Base-by-base conservation (phyloP, 768 basidiomycete species). In the Phaffia australis region DNA sequence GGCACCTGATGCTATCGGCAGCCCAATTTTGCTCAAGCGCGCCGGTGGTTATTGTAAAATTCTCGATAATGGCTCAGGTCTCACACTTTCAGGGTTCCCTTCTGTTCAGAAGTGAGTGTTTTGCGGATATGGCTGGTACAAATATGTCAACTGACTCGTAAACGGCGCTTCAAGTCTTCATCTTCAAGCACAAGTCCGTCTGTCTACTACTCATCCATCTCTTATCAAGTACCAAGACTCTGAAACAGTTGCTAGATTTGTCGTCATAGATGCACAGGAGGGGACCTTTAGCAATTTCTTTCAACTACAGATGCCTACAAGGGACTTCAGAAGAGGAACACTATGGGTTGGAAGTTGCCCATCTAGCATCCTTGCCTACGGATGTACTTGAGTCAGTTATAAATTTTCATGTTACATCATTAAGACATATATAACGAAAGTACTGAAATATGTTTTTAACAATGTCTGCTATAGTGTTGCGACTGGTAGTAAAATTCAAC, bases 351-450 rank as follows among this genome's bases (percentile, higher is more conserved):
- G 88, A 95, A 71, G 82, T 97, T 30, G 92, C 93, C 16, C 83
- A 83, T 56, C 81, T 94, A 6, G 92, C 90, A 0, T 89, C 92
- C 72, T 79, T 99, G 0, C 94, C 94, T 0, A 69, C 75, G 0
- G 82, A 87, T 56, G 83, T 94, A 16, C 74, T 92, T 51, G 69
- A 72, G 4, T 84, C 87, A 74, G 85, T 82, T 6, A 81, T 77
- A 66, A 78, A 82, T 64, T 83, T 42, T 42, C 11, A 42, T 11
- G 11, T 4, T 42, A 42, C 35, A 11, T 88, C 0, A 83, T 89
- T 2, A 79, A 79, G 18, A 78, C 76, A 11, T 76, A 80, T 3
- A 81, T 81, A 25, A 75, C 85, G 9, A 83, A 88, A 65, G 79
- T 79, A 3, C 80, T 78, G 66, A 76, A 81, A 73, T 81, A 82